Base-by-base conservation (phyloP, 495 filamentous ascomycete genomes). In the Annulohypoxylon bovei region DNA sequence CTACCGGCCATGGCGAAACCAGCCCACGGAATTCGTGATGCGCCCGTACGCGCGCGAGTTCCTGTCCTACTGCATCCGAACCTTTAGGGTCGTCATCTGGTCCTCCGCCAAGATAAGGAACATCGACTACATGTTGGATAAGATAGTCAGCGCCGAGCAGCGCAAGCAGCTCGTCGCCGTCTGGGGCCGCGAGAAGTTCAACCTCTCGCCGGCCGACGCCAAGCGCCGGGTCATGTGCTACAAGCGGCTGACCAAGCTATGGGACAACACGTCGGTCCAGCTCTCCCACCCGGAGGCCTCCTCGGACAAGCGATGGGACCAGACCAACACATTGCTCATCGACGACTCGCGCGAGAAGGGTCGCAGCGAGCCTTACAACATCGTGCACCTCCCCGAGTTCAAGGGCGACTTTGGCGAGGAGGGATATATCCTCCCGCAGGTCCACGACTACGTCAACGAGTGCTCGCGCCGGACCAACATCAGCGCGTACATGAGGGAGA, bases 251-350 rank as follows among this genome's bases (percentile, higher is more conserved):
- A 82, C 85, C 0, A 82, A 77, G 23, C 80, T 98, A 1, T 99
- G 95, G 95, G 71, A 57, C 0, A 82, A 88, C 62, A 62, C 81
- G 0, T n/a, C 47, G 0, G 82, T 97, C 8, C 80, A 81, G 59
- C 69, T 75, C 0, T 72, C 78, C 5, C 87, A 90, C 71, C 90
- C 87, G 33, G 33, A 47, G 22, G 67, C 44, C 28, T 62, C 66
- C 1, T 0, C 12, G 1, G 83, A 79, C 33, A 75, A 58, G 28
- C 68, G 69, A 27, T 99, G 93, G 92, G 81, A 85, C 66, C 95
- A 97, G 78, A 82, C 80, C n/a, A 95, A 98, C 76, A 98, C 95
- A 0, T 81, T 99, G 30, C 81, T 99, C 11, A 89, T 98, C 22
- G 95, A 99, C 68, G 96, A 98, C 77, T 90, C 87, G 52, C 75